Percentiles rank a stretch among this genome's conserved stretches.
Evolutionary conservation across 176 grass and related monocot genomes (phyloP).

Genomic region (Eremochloa ophiuroides): DNA sequence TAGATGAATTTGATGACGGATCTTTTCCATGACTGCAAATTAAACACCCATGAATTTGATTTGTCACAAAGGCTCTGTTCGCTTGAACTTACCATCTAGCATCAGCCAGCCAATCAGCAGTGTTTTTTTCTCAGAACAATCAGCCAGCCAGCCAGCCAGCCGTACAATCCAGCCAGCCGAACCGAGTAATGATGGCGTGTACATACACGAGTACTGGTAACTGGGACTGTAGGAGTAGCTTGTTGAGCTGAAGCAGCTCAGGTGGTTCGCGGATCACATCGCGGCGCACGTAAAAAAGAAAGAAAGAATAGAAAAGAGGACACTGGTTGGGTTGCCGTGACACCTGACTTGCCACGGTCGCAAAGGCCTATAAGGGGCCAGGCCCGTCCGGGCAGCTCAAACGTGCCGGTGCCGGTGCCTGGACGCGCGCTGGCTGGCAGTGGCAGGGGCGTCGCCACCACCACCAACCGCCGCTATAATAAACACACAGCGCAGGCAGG

Average conservation of each 20-base stretch:
- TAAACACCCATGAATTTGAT: background rate
- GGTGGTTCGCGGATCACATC: slow-evolving; percentile 39
- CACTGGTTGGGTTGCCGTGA: background rate
- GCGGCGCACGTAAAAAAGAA: slow-evolving; percentile 1
- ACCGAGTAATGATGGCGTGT: background rate
- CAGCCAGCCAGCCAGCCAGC: no score
- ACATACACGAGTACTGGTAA: background rate
- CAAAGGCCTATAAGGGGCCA: background rate
- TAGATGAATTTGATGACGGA: background rate
- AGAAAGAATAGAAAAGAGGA: slow-evolving; percentile 6
- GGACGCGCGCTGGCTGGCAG: background rate
- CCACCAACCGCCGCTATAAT: slow-evolving; percentile 45
- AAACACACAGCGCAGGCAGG: slow-evolving; percentile 21
- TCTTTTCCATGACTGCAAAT: background rate
- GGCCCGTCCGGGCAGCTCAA: background rate
- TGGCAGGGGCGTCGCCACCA: background rate
- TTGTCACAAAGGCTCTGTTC: background rate
- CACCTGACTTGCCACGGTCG: slow-evolving; percentile 16
- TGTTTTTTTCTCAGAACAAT: no score
- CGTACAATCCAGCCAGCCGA: no score
- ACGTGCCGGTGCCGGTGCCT: background rate
- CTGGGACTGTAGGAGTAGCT: background rate
- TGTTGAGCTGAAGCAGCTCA: background rate
- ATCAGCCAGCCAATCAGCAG: no score
- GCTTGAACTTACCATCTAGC: no score